Conservation (phyloP, 2,329 filamentous ascomycete genomes). For the Colletotrichum phormii region DNA sequence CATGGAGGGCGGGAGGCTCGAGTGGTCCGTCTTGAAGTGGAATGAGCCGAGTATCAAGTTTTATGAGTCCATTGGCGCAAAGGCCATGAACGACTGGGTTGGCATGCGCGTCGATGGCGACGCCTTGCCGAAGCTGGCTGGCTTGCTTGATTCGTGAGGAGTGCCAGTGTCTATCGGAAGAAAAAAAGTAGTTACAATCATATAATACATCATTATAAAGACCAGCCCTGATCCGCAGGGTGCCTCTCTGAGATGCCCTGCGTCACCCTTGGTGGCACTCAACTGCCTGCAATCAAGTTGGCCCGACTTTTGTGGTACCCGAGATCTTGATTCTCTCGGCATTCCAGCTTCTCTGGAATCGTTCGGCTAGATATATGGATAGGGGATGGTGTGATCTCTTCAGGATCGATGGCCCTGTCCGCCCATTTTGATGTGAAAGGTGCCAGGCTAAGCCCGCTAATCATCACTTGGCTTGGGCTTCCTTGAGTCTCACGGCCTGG, state of each 20-base stretch:
- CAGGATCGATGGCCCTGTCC: neutral
- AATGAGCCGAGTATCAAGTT: constrained; percentile 92
- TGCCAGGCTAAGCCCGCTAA: too few relatives aligned
- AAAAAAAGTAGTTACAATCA: neutral
- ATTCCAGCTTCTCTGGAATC: neutral
- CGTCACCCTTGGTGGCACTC: too few relatives aligned
- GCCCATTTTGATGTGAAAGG: neutral
- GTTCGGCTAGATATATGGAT: neutral
- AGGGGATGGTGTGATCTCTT: neutral
- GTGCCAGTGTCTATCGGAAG: constrained; percentile 36
- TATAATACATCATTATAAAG: neutral
- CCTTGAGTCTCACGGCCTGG: neutral
- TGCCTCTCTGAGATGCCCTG: too few relatives aligned
- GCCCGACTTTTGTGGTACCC: too few relatives aligned
- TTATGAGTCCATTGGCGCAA: constrained; percentile 79
- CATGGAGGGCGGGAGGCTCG: constrained; percentile 79
- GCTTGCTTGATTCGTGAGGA: constrained; percentile 45
- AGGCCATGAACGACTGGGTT: constrained; percentile 77
- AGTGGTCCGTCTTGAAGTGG: constrained; percentile 95
- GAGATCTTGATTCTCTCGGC: neutral
- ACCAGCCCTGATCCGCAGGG: neutral
- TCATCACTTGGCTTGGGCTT: neutral
- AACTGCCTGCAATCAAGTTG: too few relatives aligned
- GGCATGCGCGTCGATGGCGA: constrained; percentile 80
- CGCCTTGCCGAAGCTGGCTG: constrained; percentile 69